Conservation (phyloP, 1,284 basidiomycete genomes). For the Rhodofomes roseus region DNA sequence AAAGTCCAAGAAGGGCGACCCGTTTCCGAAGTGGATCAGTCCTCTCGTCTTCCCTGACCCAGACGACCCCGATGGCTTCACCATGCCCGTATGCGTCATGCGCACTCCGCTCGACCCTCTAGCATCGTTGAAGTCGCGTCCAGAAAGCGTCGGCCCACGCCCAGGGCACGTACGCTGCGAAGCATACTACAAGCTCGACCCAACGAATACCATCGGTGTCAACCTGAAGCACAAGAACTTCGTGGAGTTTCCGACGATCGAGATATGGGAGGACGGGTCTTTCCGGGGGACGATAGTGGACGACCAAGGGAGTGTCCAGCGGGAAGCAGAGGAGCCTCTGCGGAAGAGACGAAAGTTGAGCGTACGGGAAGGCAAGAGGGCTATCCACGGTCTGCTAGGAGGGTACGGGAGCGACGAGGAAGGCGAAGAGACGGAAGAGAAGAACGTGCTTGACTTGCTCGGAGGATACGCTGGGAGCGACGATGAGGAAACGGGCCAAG, state of each 20-base stretch:
- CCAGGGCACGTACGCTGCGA: constrained; percentile 26
- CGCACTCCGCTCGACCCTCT: constrained; percentile 38
- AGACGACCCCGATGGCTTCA: constrained; percentile 52
- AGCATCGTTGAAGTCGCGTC: constrained; percentile 22
- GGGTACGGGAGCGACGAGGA: constrained; percentile 63
- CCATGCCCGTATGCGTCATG: constrained; percentile 58
- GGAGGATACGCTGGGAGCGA: constrained; percentile 57
- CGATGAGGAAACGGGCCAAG: constrained; percentile 20
- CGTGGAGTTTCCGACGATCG: constrained; percentile 79
- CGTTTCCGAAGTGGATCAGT: constrained; percentile 49
- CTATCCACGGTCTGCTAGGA: constrained; percentile 55
- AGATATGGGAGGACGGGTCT: constrained; percentile 58
- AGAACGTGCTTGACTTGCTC: constrained; percentile 42
- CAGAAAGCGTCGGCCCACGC: constrained; percentile 18
- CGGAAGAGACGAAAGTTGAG: constrained; percentile 54
- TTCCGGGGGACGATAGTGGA: constrained; percentile 61
- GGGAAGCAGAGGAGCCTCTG: constrained; percentile 31
- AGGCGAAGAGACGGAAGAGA: constrained; percentile 28
- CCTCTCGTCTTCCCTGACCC: constrained; percentile 47
- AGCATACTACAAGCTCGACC: constrained; percentile 58
- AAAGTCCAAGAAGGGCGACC: constrained; percentile 41
- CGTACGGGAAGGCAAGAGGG: constrained; percentile 44
- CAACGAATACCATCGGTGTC: constrained; percentile 40
- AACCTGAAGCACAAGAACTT: constrained; percentile 61
- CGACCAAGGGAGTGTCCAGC: constrained; percentile 39